Evolutionary conservation across 257 asterid species (phyloP).

Genomic region (Solanum virginianum): DNA sequence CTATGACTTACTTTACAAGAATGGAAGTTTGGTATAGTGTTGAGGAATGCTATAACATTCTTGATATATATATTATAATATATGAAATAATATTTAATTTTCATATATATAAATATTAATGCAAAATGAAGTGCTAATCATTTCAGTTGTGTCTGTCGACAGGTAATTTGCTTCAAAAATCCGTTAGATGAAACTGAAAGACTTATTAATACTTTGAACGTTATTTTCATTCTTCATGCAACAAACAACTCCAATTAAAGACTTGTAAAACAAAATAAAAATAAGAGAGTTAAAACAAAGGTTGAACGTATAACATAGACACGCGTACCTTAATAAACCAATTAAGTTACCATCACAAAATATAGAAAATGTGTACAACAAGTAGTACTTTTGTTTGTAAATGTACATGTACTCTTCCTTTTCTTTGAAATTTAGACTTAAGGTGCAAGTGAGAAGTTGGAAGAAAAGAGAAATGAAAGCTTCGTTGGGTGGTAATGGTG

Average conservation of each 20-base stretch:
- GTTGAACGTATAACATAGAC: not conserved
- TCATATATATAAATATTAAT: not conserved
- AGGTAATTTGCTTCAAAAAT: slow-evolving; percentile 51
- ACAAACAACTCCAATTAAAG: not conserved
- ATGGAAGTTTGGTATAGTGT: slow-evolving; percentile 19
- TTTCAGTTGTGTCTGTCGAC: slow-evolving; percentile 16
- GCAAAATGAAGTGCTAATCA: not conserved
- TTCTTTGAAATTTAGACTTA: slow-evolving; percentile 10
- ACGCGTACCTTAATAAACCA: not conserved
- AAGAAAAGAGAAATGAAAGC: slow-evolving; percentile 17
- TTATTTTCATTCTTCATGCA: slow-evolving; percentile 24
- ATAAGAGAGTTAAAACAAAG: not conserved
- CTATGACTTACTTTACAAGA: slow-evolving; percentile 24
- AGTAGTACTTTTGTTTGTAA: not conserved
- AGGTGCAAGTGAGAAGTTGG: slow-evolving; percentile 6
- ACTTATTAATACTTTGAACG: slow-evolving; percentile 21
- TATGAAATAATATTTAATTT: not conserved
- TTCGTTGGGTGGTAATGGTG: slow-evolving; percentile 43
- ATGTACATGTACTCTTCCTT: not conserved
- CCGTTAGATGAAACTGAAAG: slow-evolving; percentile 30
- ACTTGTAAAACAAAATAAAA: not conserved
- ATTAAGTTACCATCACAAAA: not conserved
- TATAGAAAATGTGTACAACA: not conserved
- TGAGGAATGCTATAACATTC: not conserved
- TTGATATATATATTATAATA: not conserved